These are phyloP conservation scores for Roridomyces roridus DNA, from an alignment of 768 basidiomycete species.

Conservation along the genomic window DNA sequence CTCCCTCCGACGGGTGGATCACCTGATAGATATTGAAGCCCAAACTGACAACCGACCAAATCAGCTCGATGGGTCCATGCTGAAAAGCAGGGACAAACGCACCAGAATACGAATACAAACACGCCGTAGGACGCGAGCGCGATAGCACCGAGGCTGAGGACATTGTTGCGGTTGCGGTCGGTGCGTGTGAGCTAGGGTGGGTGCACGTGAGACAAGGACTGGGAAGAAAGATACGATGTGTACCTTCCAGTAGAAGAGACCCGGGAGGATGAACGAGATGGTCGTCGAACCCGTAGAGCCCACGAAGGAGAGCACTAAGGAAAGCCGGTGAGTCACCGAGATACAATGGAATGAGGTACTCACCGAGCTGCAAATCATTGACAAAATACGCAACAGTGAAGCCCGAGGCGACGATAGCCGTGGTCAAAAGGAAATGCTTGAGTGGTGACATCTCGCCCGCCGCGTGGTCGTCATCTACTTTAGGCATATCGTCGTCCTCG, in stretches of 20 bases:
- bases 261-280: conserved; percentile 95
- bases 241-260: conserved; percentile 93
- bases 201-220: conserved; percentile 7
- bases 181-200: conserved; percentile 66
- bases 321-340: neutral
- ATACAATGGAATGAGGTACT: conserved; percentile 29
- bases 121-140: conserved; percentile 77
- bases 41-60: conserved; percentile 58
- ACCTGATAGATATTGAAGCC: conserved; percentile 81
- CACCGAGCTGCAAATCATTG: conserved; percentile 78
- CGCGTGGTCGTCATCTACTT: conserved; percentile 58
- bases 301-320: conserved; percentile 89
- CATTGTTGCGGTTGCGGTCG: conserved; percentile 58
- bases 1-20: conserved; percentile 39
- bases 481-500: conserved; percentile 51
- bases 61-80: neutral
- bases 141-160: conserved; percentile 63
- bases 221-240: conserved; percentile 12
- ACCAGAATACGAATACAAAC: conserved; percentile 90
- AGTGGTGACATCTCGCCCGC: conserved; percentile 65
- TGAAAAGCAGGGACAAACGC: conserved; percentile 34
- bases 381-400: conserved; percentile 82
- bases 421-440: conserved; percentile 76
- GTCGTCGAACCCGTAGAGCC: conserved; percentile 97
- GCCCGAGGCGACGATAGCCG: conserved; percentile 64